Evolutionary conservation across 2,329 filamentous ascomycete species (phyloP), one percentile per base, ranked within the genome.

Genomic region (Cladophialophora psammophila): DNA sequence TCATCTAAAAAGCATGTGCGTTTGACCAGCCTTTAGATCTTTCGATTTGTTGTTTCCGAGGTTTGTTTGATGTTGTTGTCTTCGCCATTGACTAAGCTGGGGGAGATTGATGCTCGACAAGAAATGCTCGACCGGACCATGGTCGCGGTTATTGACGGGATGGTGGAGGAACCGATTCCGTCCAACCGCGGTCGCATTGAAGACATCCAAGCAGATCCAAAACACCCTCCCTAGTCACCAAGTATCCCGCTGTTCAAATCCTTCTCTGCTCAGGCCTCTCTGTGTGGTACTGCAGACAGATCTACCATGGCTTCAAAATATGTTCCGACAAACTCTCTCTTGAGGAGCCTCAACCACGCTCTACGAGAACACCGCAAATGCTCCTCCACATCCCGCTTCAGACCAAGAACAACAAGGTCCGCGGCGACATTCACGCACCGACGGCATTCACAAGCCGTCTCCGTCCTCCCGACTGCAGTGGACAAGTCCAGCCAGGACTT

Each of bases 381-480:
- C 52, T 52, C 61, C 50, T 58, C 65, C 45, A 61, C 35, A 15
- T 32, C 38, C 61, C 53, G 45, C 54, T 35, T 65, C 38, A 42
- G 15, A n/a, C 55, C 45, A n/a, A 36, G 52, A 54, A 8, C 45
- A 26, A 34, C 38, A 15, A 74, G 85, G 62, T 74, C 81, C 63
- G 84, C 91, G 72, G 91, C 94, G 66, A 93, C 87, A 52, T 94
- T 96, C 78, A 92, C 91, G 8, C 87, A 93, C 68, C 87, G 90
- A 1, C 88, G 93, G 78, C 93, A 97, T 81, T 92, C 93, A 40
- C 87, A 87, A 69, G 90, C 93, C 63, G 90, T 97, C 69, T 97
- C 94, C 6, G 85, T 92, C 52, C 83, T 98, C 38, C 91, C 88
- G 68, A 92, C 88, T 42, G 82, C 85, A 53, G 86, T 97, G 72